Base-by-base conservation (phyloP, 192 early-diverging fungal species). In the Coemansia sp. region DNA sequence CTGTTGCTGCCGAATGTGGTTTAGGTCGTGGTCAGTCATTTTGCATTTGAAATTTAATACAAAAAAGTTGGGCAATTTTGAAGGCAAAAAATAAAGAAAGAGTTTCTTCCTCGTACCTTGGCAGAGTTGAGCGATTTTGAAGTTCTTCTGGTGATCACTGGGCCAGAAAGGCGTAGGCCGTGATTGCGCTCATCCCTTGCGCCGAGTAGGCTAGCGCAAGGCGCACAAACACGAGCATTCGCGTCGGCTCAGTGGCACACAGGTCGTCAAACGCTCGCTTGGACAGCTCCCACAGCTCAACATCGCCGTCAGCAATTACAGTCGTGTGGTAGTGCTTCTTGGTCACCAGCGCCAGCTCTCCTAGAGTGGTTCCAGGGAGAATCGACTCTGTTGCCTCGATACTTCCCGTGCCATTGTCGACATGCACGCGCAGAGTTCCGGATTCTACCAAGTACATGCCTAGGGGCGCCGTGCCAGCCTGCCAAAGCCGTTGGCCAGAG, bases 341-440 rank as follows among this genome's bases (percentile, higher is more conserved):
- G 3, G 88, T 86, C 53, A 95, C 93, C 51, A 98, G 75, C 19
- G 93, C 88, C 34, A 96, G 81, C 77, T 96, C 94, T 10, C 96
- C 96, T 19, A 93, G 88, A 64, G 95, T 89, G 9, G 93, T 93
- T n/a, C 95, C 95, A 0, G 95, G 93, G 36, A 99, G 75, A 39
- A 97, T 90, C 19, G 92, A 94, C 81, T 97, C 93, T 3, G 92
- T 87, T 44, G 66, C 64, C 57, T 81, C 76, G 4, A 57, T 50
- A 10, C 42, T 62, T 3, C 74, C 74, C 9, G 59, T 37, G 59
- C 85, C 76, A n/a, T 59, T 63, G 35, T 85, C 83, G 14, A 86
- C 74, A 45, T 75, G 63, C 35, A 89, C 74, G 19, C 84, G 82
- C n/a, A 95, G 74, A 37, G 86, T 77, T 0, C 94, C 96, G 11